These are phyloP conservation scores for Beauveria varroae DNA, from an alignment of 2,329 filamentous ascomycete species.

Conservation along the genomic window DNA sequence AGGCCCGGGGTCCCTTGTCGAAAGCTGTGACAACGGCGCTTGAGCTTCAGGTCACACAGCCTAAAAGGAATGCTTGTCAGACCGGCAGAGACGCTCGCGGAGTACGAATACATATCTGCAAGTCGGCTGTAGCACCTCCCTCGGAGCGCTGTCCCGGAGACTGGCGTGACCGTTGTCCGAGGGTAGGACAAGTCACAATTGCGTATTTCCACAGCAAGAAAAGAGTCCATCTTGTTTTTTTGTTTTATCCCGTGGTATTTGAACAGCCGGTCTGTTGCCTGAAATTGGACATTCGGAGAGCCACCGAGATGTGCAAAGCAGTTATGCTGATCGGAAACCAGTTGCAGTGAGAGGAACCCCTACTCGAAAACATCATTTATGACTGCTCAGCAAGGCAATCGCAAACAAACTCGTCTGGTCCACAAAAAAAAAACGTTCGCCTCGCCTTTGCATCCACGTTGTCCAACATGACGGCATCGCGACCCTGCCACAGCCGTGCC, in stretches of 20 bases:
- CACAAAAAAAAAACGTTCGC: not conserved
- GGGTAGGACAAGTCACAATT: no score
- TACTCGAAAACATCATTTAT: not conserved
- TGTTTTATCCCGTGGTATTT: no score
- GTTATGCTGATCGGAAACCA: no score
- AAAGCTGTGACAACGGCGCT: not conserved
- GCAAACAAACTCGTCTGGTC: not conserved
- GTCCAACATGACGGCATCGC: conserved; percentile 1
- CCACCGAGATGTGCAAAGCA: no score
- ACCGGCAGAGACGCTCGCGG: not conserved
- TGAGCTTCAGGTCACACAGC: not conserved
- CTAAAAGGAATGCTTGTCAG: not conserved
- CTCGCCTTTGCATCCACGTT: not conserved
- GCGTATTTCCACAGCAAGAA: no score
- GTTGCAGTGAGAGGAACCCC: no score
- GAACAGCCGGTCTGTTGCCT: no score
- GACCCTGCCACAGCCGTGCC: not conserved
- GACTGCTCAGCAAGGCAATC: not conserved
- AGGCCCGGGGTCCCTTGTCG: not conserved
- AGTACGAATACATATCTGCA: no score
- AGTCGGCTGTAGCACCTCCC: no score
- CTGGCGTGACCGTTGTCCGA: no score
- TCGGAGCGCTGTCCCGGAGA: not conserved
- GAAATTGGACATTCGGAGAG: no score
- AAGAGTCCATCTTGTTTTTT: no score